Evolutionary conservation across 2,329 filamentous ascomycete species (phyloP), one percentile per base, ranked within the genome.

Genomic region (Fusarium sp.): DNA sequence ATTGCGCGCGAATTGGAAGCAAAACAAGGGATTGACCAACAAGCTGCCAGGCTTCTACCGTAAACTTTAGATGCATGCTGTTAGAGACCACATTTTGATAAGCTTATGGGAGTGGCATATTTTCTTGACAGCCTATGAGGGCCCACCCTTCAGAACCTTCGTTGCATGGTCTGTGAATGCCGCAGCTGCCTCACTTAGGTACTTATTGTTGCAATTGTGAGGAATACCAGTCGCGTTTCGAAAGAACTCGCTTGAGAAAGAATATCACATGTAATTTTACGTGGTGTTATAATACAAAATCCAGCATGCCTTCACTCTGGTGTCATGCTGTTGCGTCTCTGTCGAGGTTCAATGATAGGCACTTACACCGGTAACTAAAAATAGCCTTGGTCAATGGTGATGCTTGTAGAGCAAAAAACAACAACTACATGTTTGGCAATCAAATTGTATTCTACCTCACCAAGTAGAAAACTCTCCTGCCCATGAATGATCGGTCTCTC

Each of bases 401-500:
- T 28, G 35, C n/a, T 28, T 55, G n/a, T 11, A 28, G 51, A 41
- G 24, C 24, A 22, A 54, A 54, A 55, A 28, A 47, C 9, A 31
- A 31, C 14, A n/a, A 6, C 20, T 22, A 54, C 51, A 28, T 22
- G 15, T 13, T 28, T 55, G 20, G 24, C 20, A n/a, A n/a, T 17
- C 5, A 1, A 0, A 28, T 41, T 18, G 3, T 1, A 28, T n/a
- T 31, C 4, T 31, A 6, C 11, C 2, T 28, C 14, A 22, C 15
- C 0, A 41, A 41, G 18, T 7, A 6, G 3, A 33, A 51, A 13
- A 18, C 13, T 11, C 5, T 13, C 7, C 4, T 13, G 5, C 15
- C 24, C 2, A n/a, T 2, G 4, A 38, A n/a, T 10, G 3, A 4
- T 13, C 2, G n/a, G 17, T 38, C 14, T 18, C 35, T 31, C 1